Percentiles rank a stretch among this genome's conserved stretches.
Evolutionary conservation across 352 stramenopile genomes (phyloP).

Genomic region (Globisporangium alternatum): DNA sequence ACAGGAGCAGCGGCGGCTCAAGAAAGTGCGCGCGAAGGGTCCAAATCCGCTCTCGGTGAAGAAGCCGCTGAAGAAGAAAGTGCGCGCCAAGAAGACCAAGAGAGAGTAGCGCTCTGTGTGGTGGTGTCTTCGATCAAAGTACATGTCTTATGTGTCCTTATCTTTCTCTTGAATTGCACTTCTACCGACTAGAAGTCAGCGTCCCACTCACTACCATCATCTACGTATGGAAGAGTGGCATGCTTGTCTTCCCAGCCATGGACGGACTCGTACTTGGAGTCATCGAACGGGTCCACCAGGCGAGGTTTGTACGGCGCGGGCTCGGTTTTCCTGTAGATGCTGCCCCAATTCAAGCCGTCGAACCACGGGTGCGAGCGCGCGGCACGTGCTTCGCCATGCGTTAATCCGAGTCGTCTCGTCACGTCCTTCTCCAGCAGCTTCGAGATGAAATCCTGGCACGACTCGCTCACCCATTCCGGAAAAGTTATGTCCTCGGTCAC

Average conservation of each 20-base stretch:
- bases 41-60: slow-evolving; percentile 80
- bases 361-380: slow-evolving; percentile 93
- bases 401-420: slow-evolving; percentile 86
- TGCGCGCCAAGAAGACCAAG: slow-evolving; percentile 78
- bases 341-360: slow-evolving; percentile 83
- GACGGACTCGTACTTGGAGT: slow-evolving; percentile 85
- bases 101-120: not conserved
- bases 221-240: slow-evolving; percentile 34
- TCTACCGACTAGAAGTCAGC: slow-evolving; percentile 63
- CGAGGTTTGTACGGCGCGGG: slow-evolving; percentile 87
- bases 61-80: slow-evolving; percentile 76
- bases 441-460: slow-evolving; percentile 80
- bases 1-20: slow-evolving; percentile 29
- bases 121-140: slow-evolving; percentile 1
- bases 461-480: slow-evolving; percentile 67
- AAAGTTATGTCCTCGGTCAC: slow-evolving; percentile 94
- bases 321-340: slow-evolving; percentile 86
- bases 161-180: not conserved
- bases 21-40: slow-evolving; percentile 57
- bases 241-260: slow-evolving; percentile 48
- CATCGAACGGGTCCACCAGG: slow-evolving; percentile 87
- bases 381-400: slow-evolving; percentile 83
- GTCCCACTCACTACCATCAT: slow-evolving; percentile 77
- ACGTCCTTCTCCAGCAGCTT: slow-evolving; percentile 87
- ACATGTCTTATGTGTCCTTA: not conserved